These are phyloP conservation scores for Teunomyces stri DNA, from an alignment of 805 yeast genomes.

Conservation along the genomic window DNA sequence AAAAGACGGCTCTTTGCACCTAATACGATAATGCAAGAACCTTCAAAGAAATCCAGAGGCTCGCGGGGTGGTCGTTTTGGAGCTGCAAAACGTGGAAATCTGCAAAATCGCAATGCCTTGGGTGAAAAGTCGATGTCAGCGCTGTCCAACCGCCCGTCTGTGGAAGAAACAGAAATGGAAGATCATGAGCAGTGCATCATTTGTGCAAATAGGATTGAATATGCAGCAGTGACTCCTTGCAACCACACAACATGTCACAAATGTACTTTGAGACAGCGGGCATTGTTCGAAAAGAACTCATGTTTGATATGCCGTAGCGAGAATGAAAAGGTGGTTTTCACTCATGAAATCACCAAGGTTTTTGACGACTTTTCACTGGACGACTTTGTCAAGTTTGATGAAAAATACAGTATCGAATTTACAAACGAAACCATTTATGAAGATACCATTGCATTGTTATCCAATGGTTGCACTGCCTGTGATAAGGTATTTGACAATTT, in stretches of 20 bases:
- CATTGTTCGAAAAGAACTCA: constrained; percentile 64
- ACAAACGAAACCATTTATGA: constrained; percentile 49
- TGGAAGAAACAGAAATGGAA: constrained; percentile 22
- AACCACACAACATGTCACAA: constrained; percentile 79
- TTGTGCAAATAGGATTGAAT: constrained; percentile 72
- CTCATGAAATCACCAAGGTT: constrained; percentile 40
- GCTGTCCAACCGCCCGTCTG: constrained; percentile 9
- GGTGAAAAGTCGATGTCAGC: constrained; percentile 7
- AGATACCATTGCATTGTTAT: constrained; percentile 51
- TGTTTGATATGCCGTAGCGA: constrained; percentile 87
- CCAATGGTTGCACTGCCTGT: constrained; percentile 57
- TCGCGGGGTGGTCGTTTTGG: constrained; percentile 2
- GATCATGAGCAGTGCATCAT: constrained; percentile 64
- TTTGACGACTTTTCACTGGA: constrained; percentile 36
- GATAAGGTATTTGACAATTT: constrained; percentile 43
- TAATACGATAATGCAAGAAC: background rate
- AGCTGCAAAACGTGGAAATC: background rate
- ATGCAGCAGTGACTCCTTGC: constrained; percentile 76
- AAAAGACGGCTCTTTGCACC: background rate
- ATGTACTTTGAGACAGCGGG: constrained; percentile 82
- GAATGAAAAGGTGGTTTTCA: constrained; percentile 54
- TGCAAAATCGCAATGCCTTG: constrained; percentile 4
- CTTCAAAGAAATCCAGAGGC: background rate
- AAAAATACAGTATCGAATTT: constrained; percentile 56
- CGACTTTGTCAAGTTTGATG: constrained; percentile 35